Percentiles rank a stretch among this genome's conserved stretches.
Evolutionary conservation across 2,329 filamentous ascomycete species (phyloP).

Genomic region (Colletotrichum lindemuthianum): DNA sequence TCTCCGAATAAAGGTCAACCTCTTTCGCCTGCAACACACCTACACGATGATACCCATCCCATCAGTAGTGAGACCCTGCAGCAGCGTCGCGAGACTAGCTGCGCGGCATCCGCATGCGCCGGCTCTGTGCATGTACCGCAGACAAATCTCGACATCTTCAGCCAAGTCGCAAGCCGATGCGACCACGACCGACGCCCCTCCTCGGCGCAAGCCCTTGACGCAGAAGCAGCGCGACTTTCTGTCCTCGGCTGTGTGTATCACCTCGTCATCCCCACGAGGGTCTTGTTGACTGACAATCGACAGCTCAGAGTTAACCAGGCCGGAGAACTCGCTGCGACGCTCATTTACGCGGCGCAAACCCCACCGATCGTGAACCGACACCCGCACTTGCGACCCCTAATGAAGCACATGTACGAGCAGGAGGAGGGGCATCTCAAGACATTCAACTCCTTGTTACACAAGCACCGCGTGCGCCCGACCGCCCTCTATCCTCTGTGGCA

Average conservation of each 20-base stretch:
- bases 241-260: slow-evolving; percentile 70
- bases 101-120: slow-evolving; percentile 7
- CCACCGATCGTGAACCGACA: slow-evolving; percentile 82
- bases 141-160: slow-evolving; percentile 22
- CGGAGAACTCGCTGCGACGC: slow-evolving; percentile 93
- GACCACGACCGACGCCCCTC: background rate
- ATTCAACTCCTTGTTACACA: slow-evolving; percentile 85
- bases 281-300: background rate
- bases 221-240: slow-evolving; percentile 78
- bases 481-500: slow-evolving; percentile 93
- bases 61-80: slow-evolving; percentile 15
- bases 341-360: slow-evolving; percentile 92
- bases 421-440: slow-evolving; percentile 87
- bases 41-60: slow-evolving; percentile 28
- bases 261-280: slow-evolving; percentile 10
- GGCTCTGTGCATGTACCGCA: slow-evolving; percentile 8
- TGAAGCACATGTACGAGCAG: slow-evolving; percentile 99
- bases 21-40: background rate
- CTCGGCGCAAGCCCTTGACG: slow-evolving; percentile 69
- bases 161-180: slow-evolving; percentile 25
- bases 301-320: slow-evolving; percentile 95
- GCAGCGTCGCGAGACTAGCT: slow-evolving; percentile 8
- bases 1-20: background rate
- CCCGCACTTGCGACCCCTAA: slow-evolving; percentile 87
- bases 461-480: slow-evolving; percentile 91